phyloP scores from a whole-genome alignment of 2,329 filamentous ascomycete species.

The Periconia digitata region DNA sequence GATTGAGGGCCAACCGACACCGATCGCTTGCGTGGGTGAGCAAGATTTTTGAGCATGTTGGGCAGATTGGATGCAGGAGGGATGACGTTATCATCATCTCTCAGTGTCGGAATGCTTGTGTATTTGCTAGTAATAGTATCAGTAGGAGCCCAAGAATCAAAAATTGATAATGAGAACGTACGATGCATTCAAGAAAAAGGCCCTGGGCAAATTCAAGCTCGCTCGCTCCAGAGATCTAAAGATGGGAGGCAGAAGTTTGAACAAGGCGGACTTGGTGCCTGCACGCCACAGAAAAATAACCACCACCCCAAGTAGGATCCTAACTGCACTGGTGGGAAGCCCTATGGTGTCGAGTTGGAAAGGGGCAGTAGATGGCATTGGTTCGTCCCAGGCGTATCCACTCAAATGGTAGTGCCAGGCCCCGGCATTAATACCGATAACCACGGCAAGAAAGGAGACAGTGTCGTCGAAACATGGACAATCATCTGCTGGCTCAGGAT shows the following conservation, averaged over 20 bases:
- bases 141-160: not conserved
- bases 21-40: slow-evolving; percentile 77
- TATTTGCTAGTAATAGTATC: slow-evolving; percentile 64
- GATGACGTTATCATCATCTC: slow-evolving; percentile 83
- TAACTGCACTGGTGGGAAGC: slow-evolving; percentile 61
- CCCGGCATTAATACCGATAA: slow-evolving; percentile 80
- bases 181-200: slow-evolving; percentile 89
- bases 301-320: slow-evolving; percentile 77
- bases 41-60: slow-evolving; percentile 76
- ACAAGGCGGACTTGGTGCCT: slow-evolving; percentile 79
- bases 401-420: slow-evolving; percentile 78
- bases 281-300: slow-evolving; percentile 90
- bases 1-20: slow-evolving; percentile 93
- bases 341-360: slow-evolving; percentile 70
- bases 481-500: slow-evolving; percentile 94
- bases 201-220: slow-evolving; percentile 78
- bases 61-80: slow-evolving; percentile 88
- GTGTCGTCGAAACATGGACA: slow-evolving; percentile 97
- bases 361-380: slow-evolving; percentile 61
- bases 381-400: slow-evolving; percentile 53
- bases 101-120: slow-evolving; percentile 72
- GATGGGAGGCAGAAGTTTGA: slow-evolving; percentile 77
- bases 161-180: slow-evolving; percentile 35
- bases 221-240: slow-evolving; percentile 83
- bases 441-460: slow-evolving; percentile 86